Percentiles rank a stretch among this genome's conserved stretches.
Evolutionary conservation across 2,329 filamentous ascomycete species (phyloP).

Genomic region (Alternaria alternata): DNA sequence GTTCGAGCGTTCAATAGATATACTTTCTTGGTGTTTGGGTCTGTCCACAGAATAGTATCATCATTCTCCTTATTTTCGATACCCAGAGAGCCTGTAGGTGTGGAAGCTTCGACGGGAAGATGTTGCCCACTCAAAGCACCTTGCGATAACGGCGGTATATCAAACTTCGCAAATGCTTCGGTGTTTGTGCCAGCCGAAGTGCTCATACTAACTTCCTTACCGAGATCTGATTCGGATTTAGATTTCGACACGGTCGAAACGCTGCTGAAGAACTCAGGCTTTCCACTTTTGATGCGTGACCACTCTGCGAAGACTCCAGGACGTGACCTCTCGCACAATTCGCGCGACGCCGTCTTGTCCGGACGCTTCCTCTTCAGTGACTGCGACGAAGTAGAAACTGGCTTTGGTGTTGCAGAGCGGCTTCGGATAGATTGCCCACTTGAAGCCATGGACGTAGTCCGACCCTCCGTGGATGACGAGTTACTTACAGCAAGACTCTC

Average conservation of each 20-base stretch:
- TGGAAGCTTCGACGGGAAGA: background rate
- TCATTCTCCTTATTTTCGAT: constrained; percentile 31
- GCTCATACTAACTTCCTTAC: background rate
- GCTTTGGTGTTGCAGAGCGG: background rate
- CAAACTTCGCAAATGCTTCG: constrained; percentile 13
- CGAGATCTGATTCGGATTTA: background rate
- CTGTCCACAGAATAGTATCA: constrained; percentile 64
- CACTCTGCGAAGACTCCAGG: constrained; percentile 46
- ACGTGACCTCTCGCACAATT: constrained; percentile 4
- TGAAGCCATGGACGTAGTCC: background rate
- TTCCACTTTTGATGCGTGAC: constrained; percentile 57
- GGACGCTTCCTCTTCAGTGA: constrained; percentile 35
- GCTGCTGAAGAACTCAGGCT: constrained; percentile 42
- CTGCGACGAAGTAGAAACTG: background rate
- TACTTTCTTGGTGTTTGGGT: constrained; percentile 65
- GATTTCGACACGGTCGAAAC: constrained; percentile 21
- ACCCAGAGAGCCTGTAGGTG: background rate
- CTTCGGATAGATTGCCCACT: background rate
- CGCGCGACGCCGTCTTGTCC: background rate
- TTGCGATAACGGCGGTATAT: constrained; percentile 18
- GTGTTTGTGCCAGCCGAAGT: background rate
- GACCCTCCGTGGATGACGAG: background rate
- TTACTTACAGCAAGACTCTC: background rate
- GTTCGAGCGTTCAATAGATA: constrained; percentile 65
- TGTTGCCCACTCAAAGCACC: constrained; percentile 18